Base-by-base conservation (phyloP, 257 asterid species). In the Coffea eugenioides region DNA sequence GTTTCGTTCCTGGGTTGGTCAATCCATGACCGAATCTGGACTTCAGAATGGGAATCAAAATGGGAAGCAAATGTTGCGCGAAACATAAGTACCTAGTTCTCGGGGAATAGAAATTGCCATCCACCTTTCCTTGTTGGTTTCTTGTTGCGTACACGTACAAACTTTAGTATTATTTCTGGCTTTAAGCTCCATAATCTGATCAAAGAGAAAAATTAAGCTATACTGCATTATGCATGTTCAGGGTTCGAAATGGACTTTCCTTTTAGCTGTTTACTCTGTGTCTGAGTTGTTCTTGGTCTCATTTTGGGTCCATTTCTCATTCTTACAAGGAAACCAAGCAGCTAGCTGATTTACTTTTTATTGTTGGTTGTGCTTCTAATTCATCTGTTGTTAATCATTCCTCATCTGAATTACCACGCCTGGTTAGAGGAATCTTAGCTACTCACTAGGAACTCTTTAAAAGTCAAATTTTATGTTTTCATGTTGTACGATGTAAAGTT, bases 1-100 rank as follows among this genome's bases (percentile, higher is more conserved):
- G 87, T 84, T 77, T 77, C 79, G 79, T 67, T 80, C 20, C 65
- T 7, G 25, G 61, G 80, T 80, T 84, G 87, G 82, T 39, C 70
- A 49, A 27, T 64, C 36, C 18, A 52, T 71, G 77, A 62, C 70
- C 68, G 52, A 78, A 13, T 39, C 45, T 70, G 18, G 69, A 64
- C 39, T 25, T 7, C 10, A 34, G 77, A 31, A 13, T 52, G 43
- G 54, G 64, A 76, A 27, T 81, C 84, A 83, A 76, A 4, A 39
- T 83, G 52, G 46, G 27, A 56, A 67, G 18, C 18, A 12, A 16
- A 80, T 54, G 54, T 66, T 71, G 34, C 69, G 48, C 65, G 48
- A 31, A 43, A 45, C 59, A 27, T 6, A 16, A 51, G 59, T 51
- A 34, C 77, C 3, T 5, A 68, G 14, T 23, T 83, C 64, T 65